Evolutionary conservation across 2,329 filamentous ascomycete genomes (phyloP).

Genomic region (Aspergillus sp.): DNA sequence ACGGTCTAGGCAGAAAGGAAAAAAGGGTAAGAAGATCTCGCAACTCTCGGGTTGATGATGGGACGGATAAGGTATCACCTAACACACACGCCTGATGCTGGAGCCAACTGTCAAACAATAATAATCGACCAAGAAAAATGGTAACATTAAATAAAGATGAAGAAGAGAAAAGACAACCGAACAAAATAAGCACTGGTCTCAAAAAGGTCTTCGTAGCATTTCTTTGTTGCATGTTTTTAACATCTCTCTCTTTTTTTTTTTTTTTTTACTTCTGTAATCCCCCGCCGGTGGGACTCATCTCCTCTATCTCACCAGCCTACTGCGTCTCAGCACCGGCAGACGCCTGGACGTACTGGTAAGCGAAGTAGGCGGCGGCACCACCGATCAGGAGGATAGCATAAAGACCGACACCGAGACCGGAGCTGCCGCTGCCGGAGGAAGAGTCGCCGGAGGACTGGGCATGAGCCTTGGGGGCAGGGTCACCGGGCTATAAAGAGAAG

Average conservation of each 20-base stretch:
- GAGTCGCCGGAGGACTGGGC: slow-evolving; percentile 48
- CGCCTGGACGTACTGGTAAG: slow-evolving; percentile 78
- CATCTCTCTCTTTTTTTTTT: not conserved
- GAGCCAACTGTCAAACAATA: slow-evolving; percentile 1
- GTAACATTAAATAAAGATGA: not conserved
- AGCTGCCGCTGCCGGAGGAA: slow-evolving; percentile 26
- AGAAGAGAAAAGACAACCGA: not conserved
- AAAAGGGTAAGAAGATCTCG: not conserved
- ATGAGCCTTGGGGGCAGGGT: slow-evolving; percentile 69
- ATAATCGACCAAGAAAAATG: not conserved
- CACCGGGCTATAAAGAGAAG: slow-evolving; percentile 57
- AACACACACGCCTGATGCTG: slow-evolving; percentile 12
- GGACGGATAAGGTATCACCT: slow-evolving; percentile 10
- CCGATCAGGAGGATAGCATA: slow-evolving; percentile 80
- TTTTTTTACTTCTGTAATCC: not conserved
- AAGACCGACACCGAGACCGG: slow-evolving; percentile 69
- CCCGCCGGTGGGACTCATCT: not conserved
- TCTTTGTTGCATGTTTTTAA: slow-evolving; percentile 1
- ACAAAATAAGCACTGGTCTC: not conserved
- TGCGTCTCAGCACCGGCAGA: slow-evolving; percentile 27
- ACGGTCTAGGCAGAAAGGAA: not conserved
- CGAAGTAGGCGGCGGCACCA: slow-evolving; percentile 73
- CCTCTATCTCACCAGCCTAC: slow-evolving; percentile 13
- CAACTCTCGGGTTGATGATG: not conserved
- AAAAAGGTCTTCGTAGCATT: slow-evolving; percentile 8